phyloP scores from a whole-genome alignment of 495 filamentous ascomycete genomes.

The Neurospora tetrasperma region DNA sequence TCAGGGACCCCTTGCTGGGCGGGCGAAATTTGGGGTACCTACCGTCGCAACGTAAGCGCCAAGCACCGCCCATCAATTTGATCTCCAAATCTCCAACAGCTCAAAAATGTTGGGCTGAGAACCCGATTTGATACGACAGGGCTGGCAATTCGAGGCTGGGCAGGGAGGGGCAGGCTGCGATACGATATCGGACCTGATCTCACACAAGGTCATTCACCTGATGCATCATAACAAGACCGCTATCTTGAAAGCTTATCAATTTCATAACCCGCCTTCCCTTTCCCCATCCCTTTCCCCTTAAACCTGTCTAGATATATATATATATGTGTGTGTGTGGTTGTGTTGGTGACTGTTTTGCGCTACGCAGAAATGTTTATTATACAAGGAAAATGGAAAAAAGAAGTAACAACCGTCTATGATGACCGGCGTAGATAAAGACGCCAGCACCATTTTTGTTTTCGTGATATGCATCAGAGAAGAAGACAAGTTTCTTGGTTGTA shows the following conservation, averaged over 20 bases:
- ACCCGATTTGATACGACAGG: background rate
- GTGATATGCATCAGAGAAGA: background rate
- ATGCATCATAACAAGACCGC: background rate
- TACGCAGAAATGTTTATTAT: background rate
- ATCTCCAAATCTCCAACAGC: constrained; percentile 1
- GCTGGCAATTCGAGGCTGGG: background rate
- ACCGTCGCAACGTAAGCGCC: background rate
- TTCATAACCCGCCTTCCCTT: background rate
- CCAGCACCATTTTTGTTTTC: background rate
- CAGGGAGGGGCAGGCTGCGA: background rate
- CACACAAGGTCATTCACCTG: background rate
- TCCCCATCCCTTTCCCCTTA: background rate
- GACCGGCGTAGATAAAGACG: background rate
- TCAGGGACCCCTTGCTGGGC: background rate
- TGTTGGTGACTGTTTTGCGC: background rate
- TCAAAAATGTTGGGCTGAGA: background rate
- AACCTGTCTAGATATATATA: background rate
- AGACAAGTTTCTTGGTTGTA: background rate
- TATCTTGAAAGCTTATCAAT: background rate
- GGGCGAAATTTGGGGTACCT: background rate
- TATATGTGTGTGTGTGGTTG: background rate
- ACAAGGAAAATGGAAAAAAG: background rate
- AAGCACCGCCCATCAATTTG: background rate
- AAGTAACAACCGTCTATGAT: background rate
- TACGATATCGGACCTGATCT: background rate